A percentile compares a stretch with the other conserved stretches of the same genome.
phyloP scores from a whole-genome alignment of 306 rosid species.

The Medicago arabica region DNA sequence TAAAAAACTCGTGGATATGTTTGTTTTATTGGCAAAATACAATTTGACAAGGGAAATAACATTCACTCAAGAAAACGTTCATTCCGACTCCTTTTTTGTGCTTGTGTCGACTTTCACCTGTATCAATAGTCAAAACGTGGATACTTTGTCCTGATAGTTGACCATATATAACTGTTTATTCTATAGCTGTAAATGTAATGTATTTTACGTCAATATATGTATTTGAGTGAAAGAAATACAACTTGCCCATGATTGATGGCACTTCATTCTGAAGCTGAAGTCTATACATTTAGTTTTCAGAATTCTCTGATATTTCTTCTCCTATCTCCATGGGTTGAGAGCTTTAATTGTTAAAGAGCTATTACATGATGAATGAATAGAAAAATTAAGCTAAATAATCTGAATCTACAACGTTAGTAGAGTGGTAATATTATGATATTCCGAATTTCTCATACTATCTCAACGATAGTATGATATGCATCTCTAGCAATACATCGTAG shows the following conservation, averaged over 20 bases:
- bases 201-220: background rate
- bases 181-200: constrained; percentile 40
- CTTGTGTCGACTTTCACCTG: background rate
- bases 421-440: background rate
- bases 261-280: constrained; percentile 22
- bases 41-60: background rate
- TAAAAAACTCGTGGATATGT: constrained; percentile 5
- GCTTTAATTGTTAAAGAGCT: constrained; percentile 29
- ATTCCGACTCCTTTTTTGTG: background rate
- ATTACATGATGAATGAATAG: constrained; percentile 1
- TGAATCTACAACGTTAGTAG: no score
- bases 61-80: background rate
- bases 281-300: constrained; percentile 18
- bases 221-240: constrained; percentile 30
- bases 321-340: background rate
- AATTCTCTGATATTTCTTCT: background rate
- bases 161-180: constrained; percentile 28
- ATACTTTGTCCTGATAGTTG: constrained; percentile 5
- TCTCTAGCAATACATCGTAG: no score
- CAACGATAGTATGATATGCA: no score
- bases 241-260: constrained; percentile 33
- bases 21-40: constrained; percentile 5
- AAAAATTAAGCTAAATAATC: background rate
- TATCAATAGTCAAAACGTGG: constrained; percentile 29
- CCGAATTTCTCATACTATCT: background rate